A percentile compares a stretch with the other conserved stretches of the same genome.
These are phyloP conservation scores for Psidium guajava DNA, from an alignment of 345 rosid species.

Conservation along the genomic window DNA sequence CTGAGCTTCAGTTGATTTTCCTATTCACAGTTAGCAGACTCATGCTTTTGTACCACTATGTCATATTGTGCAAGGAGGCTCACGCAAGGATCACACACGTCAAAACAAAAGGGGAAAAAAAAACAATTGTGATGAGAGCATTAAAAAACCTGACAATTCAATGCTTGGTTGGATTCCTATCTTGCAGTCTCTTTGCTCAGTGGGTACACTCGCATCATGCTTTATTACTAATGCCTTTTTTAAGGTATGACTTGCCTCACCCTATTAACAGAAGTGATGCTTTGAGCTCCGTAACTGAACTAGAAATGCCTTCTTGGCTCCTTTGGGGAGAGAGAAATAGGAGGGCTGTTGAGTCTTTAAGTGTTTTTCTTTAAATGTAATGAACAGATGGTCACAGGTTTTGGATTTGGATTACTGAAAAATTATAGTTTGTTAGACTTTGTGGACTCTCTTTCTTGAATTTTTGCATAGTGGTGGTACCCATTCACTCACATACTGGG, in stretches of 20 bases:
- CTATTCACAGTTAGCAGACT: not conserved
- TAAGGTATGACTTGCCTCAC: not conserved
- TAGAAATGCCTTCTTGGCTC: not conserved
- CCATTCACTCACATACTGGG: not conserved
- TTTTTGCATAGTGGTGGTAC: not conserved
- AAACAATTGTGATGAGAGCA: not conserved
- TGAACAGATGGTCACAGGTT: not conserved
- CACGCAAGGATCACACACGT: not conserved
- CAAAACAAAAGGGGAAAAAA: not conserved
- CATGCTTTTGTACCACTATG: not conserved
- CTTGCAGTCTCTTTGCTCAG: not conserved
- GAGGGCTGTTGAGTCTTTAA: not conserved
- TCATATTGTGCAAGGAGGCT: not conserved
- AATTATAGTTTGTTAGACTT: not conserved
- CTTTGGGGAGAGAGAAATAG: not conserved
- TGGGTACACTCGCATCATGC: not conserved
- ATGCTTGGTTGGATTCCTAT: not conserved
- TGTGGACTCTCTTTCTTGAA: not conserved
- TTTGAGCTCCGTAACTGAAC: not conserved
- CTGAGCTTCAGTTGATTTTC: not conserved
- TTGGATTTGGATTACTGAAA: not conserved
- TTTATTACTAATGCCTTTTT: not conserved
- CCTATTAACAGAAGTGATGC: not conserved
- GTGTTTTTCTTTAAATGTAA: not conserved
- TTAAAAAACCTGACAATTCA: not conserved